Evolutionary conservation across 345 rosid species (phyloP).

Genomic region (Bretschneidera sinensis): DNA sequence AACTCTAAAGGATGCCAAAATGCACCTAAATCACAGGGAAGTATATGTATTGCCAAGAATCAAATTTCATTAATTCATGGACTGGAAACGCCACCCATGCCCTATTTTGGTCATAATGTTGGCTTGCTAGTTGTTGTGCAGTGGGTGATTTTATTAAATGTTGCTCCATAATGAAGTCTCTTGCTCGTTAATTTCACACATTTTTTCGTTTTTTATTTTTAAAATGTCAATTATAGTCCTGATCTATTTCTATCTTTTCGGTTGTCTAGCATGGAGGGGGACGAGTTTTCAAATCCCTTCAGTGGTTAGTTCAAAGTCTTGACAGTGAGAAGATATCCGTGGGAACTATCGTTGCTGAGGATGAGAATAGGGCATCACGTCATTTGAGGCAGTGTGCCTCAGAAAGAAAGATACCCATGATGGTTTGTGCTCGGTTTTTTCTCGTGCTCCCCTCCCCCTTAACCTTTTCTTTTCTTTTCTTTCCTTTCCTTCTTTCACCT

Average conservation of each 20-base stretch:
- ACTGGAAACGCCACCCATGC: no score
- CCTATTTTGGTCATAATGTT: no score
- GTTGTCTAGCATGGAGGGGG: slow-evolving; percentile 60
- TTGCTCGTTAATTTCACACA: no score
- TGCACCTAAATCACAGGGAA: no score
- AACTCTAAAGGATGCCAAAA: no score
- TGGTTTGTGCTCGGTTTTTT: slow-evolving; percentile 31
- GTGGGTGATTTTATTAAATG: no score
- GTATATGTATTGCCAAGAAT: no score
- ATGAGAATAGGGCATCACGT: slow-evolving; percentile 38
- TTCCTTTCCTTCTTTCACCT: no score
- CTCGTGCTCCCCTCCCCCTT: neutral
- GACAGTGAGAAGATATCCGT: slow-evolving; percentile 33
- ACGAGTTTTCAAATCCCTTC: slow-evolving; percentile 45
- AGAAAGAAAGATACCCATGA: slow-evolving; percentile 50
- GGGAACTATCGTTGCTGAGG: slow-evolving; percentile 46
- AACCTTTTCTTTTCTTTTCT: no score
- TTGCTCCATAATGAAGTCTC: no score
- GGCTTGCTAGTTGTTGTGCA: no score
- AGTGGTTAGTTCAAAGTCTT: slow-evolving; percentile 34
- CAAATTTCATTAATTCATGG: no score
- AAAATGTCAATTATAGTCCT: neutral
- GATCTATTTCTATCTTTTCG: slow-evolving; percentile 2
- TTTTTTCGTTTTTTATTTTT: neutral
- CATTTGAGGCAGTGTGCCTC: slow-evolving; percentile 56